phyloP scores from a whole-genome alignment of 176 grass and related monocot genomes.

The Aegilops speltoides region DNA sequence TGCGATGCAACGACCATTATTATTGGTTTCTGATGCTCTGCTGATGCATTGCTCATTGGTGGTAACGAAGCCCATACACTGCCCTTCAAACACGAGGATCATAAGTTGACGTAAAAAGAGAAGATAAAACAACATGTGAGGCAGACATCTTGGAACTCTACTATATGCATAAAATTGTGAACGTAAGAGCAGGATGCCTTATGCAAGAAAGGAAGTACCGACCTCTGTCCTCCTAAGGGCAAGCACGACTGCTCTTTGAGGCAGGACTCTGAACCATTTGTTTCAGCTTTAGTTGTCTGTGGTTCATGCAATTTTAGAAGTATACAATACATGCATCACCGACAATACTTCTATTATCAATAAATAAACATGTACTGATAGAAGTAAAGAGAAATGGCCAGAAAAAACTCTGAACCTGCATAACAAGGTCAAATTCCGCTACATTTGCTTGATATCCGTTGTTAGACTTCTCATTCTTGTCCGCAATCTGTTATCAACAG shows the following conservation, averaged over 20 bases:
- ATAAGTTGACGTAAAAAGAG: constrained; percentile 37
- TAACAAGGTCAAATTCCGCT: constrained; percentile 94
- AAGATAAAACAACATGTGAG: constrained; percentile 10
- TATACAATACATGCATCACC: constrained; percentile 8
- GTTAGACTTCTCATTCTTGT: constrained; percentile 53
- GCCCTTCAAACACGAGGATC: constrained; percentile 76
- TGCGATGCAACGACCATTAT: constrained; percentile 73
- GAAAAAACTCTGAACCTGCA: constrained; percentile 73
- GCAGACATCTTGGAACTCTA: constrained; percentile 13
- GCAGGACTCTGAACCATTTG: constrained; percentile 87
- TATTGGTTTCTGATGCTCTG: constrained; percentile 60
- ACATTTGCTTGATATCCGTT: constrained; percentile 66
- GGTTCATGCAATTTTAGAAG: constrained; percentile 36
- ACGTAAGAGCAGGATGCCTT: constrained; percentile 8
- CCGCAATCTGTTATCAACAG: constrained; percentile 43
- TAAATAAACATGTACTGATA: constrained; percentile 23
- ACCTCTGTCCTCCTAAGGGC: constrained; percentile 97
- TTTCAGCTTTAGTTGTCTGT: constrained; percentile 81
- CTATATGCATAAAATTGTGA: constrained; percentile 1
- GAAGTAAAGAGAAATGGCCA: constrained; percentile 2
- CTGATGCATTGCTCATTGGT: constrained; percentile 64
- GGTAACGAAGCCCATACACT: constrained; percentile 98
- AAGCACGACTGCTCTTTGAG: constrained; percentile 77
- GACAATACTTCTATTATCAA: constrained; percentile 11
- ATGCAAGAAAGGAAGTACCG: constrained; percentile 17